These are phyloP conservation scores for Lactarius tabidus DNA, from an alignment of 768 basidiomycete genomes.

Conservation along the genomic window DNA sequence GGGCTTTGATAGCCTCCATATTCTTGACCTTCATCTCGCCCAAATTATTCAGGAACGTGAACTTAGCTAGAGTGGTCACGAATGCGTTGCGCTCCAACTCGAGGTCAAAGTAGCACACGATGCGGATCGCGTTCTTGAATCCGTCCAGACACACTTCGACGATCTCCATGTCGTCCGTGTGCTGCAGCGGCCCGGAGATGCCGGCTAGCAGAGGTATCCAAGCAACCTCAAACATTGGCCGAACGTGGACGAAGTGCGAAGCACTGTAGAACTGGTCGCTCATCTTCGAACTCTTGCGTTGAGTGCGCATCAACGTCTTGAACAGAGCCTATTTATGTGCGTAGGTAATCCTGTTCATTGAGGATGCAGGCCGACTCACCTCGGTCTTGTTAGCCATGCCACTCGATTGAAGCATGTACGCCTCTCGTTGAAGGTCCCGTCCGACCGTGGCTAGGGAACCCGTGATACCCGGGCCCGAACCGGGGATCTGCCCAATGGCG, in stretches of 20 bases:
- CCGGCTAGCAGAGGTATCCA: constrained; percentile 99
- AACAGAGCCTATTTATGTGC: constrained; percentile 76
- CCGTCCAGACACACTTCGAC: constrained; percentile 92
- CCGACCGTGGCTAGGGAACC: constrained; percentile 86
- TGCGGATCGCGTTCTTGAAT: constrained; percentile 94
- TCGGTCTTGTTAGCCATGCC: constrained; percentile 98
- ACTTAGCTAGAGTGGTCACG: constrained; percentile 92
- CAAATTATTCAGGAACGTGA: constrained; percentile 95
- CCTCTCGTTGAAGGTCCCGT: constrained; percentile 91
- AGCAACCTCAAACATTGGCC: constrained; percentile 98
- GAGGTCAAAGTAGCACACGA: constrained; percentile 95
- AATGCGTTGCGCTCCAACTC: constrained; percentile 99
- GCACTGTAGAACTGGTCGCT: constrained; percentile 94
- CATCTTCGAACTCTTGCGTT: constrained; percentile 74
- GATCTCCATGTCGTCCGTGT: constrained; percentile 89
- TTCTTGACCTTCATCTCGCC: constrained; percentile 99
- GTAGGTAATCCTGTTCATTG: background rate
- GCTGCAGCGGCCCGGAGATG: constrained; percentile 89
- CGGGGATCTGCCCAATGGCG: constrained; percentile 36
- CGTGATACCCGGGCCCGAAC: constrained; percentile 67
- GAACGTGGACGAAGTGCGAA: constrained; percentile 92
- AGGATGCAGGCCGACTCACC: constrained; percentile 39
- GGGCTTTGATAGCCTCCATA: constrained; percentile 96
- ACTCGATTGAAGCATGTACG: constrained; percentile 91
- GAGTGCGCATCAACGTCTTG: constrained; percentile 86